Evolutionary conservation across 2,329 filamentous ascomycete species (phyloP).

Genomic region (Pseudogymnoascus sp.): DNA sequence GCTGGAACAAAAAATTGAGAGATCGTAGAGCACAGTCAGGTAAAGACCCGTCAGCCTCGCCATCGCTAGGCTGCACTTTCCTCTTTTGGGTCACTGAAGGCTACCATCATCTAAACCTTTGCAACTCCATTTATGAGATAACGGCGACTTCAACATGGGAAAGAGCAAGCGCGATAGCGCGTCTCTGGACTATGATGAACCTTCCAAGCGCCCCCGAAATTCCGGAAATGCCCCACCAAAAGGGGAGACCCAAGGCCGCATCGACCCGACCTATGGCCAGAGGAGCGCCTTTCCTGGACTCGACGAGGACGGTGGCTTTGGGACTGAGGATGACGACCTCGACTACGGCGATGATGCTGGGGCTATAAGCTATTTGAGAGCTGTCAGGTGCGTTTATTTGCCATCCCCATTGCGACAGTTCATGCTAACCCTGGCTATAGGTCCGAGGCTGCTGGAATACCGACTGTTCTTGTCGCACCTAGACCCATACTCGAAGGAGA

Average conservation of each 20-base stretch:
- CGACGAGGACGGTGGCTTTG: slow-evolving; percentile 37
- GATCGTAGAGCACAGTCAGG: not conserved
- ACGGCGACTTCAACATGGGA: not conserved
- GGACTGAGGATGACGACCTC: slow-evolving; percentile 42
- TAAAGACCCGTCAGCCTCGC: not conserved
- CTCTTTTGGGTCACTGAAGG: not conserved
- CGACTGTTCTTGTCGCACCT: slow-evolving; percentile 62
- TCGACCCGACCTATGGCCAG: slow-evolving; percentile 64
- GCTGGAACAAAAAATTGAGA: not conserved
- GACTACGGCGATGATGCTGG: slow-evolving; percentile 61
- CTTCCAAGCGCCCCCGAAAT: not conserved
- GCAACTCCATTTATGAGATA: not conserved
- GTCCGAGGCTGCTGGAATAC: slow-evolving; percentile 68
- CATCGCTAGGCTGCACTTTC: slow-evolving; percentile 1
- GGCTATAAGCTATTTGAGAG: slow-evolving; percentile 60
- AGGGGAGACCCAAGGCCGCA: slow-evolving; percentile 25
- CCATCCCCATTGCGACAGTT: not conserved
- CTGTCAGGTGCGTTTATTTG: slow-evolving; percentile 56
- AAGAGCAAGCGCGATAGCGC: slow-evolving; percentile 4
- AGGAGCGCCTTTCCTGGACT: slow-evolving; percentile 64
- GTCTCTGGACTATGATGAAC: slow-evolving; percentile 6
- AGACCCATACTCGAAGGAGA: slow-evolving; percentile 34
- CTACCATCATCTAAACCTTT: not conserved
- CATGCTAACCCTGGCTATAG: slow-evolving; percentile 50
- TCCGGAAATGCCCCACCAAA: not conserved